Conservation (phyloP, 805 yeast species). For the Alloascoidea africana region DNA sequence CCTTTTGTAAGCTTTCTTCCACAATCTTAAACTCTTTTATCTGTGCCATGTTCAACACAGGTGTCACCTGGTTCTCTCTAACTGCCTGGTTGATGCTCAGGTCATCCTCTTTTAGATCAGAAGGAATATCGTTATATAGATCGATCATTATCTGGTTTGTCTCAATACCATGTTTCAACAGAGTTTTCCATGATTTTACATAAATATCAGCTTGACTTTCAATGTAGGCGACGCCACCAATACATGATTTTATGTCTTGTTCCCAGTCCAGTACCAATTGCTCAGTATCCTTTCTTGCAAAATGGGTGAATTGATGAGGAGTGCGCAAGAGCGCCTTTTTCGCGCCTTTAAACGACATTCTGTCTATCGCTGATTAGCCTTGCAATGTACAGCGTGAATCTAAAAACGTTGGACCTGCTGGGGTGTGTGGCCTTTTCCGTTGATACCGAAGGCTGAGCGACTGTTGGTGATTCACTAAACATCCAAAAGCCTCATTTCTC, state of each 20-base stretch:
- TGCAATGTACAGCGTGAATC: too few species aligned
- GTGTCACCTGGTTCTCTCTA: conserved; percentile 14
- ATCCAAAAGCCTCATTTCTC: too few species aligned
- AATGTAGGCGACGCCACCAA: conserved; percentile 14
- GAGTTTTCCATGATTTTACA: conserved; percentile 12
- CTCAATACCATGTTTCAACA: conserved; percentile 9
- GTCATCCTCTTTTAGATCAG: conserved; percentile 7
- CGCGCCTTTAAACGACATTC: conserved; percentile 18
- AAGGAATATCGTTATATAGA: conserved; percentile 13
- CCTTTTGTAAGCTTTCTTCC: conserved; percentile 10
- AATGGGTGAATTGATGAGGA: conserved; percentile 16
- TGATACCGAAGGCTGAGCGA: too few species aligned
- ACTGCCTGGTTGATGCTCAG: conserved; percentile 12
- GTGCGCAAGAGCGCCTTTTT: conserved; percentile 20
- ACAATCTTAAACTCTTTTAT: conserved; percentile 12
- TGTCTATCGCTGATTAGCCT: too few species aligned
- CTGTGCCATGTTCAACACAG: conserved; percentile 12
- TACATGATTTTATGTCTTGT: conserved; percentile 17
- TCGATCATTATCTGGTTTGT: conserved; percentile 9
- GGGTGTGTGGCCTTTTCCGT: too few species aligned
- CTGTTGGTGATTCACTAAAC: too few species aligned
- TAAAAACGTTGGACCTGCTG: too few species aligned
- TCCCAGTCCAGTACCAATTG: conserved; percentile 18
- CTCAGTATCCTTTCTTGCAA: conserved; percentile 18
- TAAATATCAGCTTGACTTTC: conserved; percentile 11